These are phyloP conservation scores for Bonia amplexicaulis DNA, from an alignment of 176 grass and related monocot species.

Conservation along the genomic window DNA sequence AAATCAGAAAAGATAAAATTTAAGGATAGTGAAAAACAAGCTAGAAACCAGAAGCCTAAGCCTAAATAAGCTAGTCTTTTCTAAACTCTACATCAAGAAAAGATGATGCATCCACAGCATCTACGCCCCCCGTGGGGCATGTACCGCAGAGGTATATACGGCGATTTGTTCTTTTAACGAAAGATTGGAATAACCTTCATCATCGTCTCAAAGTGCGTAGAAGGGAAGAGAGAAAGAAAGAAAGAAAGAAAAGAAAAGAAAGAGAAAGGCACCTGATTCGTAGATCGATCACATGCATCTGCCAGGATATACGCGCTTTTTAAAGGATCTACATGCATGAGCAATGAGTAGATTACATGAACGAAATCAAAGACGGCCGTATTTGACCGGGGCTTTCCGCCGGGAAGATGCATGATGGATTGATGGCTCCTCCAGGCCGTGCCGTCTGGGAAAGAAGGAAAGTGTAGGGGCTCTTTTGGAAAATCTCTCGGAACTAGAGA, in stretches of 20 bases:
- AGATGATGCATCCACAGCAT: background rate
- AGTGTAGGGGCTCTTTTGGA: conserved; percentile 15
- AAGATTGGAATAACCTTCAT: conserved; percentile 22
- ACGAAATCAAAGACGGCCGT: background rate
- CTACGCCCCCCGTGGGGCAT: background rate
- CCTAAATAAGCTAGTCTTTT: too few species aligned
- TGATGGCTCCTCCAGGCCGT: too few species aligned
- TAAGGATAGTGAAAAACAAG: too few species aligned
- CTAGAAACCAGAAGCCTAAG: too few species aligned
- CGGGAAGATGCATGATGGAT: too few species aligned
- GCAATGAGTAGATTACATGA: conserved; percentile 37
- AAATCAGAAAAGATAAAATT: too few species aligned
- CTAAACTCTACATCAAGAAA: background rate
- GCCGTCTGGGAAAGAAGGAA: conserved; percentile 18
- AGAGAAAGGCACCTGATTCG: conserved; percentile 13
- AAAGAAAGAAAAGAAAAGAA: background rate
- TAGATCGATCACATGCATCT: conserved; percentile 28
- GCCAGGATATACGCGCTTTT: conserved; percentile 27
- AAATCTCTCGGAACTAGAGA: background rate
- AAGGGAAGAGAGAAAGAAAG: background rate
- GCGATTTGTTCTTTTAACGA: background rate
- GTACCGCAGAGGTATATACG: background rate
- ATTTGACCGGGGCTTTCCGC: conserved; percentile 27
- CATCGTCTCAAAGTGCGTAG: conserved; percentile 37
- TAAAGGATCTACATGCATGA: conserved; percentile 26